Percentiles rank a stretch among this genome's conserved stretches.
phyloP scores from a whole-genome alignment of 2,329 filamentous ascomycete species.

The Trichoderma pleuroti region DNA sequence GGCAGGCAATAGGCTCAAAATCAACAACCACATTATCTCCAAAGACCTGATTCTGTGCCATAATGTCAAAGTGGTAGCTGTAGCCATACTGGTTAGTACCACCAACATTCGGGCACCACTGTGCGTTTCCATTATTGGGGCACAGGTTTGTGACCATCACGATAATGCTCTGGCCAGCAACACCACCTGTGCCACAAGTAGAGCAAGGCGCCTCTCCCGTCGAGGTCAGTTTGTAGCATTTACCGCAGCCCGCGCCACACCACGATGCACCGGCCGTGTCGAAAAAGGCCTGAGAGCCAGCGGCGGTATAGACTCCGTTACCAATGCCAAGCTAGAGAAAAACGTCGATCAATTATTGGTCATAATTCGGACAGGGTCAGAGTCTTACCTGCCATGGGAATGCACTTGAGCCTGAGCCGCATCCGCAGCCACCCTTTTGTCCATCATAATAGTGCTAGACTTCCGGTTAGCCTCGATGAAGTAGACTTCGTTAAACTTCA shows the following conservation, averaged over 20 bases:
- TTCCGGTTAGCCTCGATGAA: background rate
- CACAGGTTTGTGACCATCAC: constrained; percentile 12
- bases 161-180: constrained; percentile 12
- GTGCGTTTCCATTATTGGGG: constrained; percentile 6
- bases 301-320: constrained; percentile 7
- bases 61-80: constrained; percentile 12
- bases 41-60: constrained; percentile 3
- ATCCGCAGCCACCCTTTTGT: constrained; percentile 5
- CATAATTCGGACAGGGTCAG: background rate
- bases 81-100: constrained; percentile 12
- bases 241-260: constrained; percentile 10
- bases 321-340: background rate
- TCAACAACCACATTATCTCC: constrained; percentile 12
- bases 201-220: constrained; percentile 7
- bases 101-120: constrained; percentile 2
- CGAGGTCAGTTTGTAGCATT: constrained; percentile 9
- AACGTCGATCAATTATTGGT: background rate
- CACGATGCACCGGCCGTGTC: constrained; percentile 9
- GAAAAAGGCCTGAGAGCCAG: constrained; percentile 9
- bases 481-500: background rate
- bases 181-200: background rate
- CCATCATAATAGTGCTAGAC: constrained; percentile 4
- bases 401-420: constrained; percentile 3
- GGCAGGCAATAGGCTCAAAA: constrained; percentile 7
- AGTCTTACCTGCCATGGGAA: constrained; percentile 7